Base-by-base conservation (phyloP, 805 yeast species). In the Tetrapisispora phaffii region DNA sequence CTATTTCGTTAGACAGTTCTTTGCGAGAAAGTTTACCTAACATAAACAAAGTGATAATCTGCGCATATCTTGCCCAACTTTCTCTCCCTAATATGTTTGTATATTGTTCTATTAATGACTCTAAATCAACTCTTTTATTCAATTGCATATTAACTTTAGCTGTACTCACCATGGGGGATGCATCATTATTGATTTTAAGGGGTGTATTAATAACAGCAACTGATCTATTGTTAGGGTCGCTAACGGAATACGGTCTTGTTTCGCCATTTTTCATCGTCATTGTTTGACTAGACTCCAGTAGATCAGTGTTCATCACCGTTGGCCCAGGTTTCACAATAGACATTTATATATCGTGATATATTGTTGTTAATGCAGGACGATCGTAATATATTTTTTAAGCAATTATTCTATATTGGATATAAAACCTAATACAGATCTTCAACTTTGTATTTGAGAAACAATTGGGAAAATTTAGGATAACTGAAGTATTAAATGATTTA, bases 31-130 rank as follows among this genome's bases (percentile, higher is more conserved):
- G 68, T 59, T 80, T 82, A 5, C 96, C 96, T 33, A 82, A 70
- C 33, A 90, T 69, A 55, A 88, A 90, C 43, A 76, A 68, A 42
- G 90, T 79, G 21, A 93, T 73, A 5, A 85, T 73, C 45, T 80
- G 83, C 50, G 94, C 89, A 62, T 90, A 90, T 47, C 74, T 75
- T 50, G 82, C 90, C 98, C 98, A 90, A 40, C 56, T 59, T 44
- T 77, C 76, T 38, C 73, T 69, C 2, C 96, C 97, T 47, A 90
- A 63, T 48, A 74, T 72, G 44, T 73, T 73, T 51, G 85, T 89
- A 50, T 93, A 77, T 44, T 83, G 86, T 32, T 75, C 72, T 57
- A 89, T 85, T 47, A 88, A 69, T 1, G 63, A 56, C 45, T 80
- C 83, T n/a, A 83, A 71, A 41, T 82, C 84, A 19, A 81, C 65